A percentile compares a stretch with the other conserved stretches of the same genome.
These are phyloP conservation scores for Brassica incana DNA, from an alignment of 345 rosid genomes.

Conservation along the genomic window DNA sequence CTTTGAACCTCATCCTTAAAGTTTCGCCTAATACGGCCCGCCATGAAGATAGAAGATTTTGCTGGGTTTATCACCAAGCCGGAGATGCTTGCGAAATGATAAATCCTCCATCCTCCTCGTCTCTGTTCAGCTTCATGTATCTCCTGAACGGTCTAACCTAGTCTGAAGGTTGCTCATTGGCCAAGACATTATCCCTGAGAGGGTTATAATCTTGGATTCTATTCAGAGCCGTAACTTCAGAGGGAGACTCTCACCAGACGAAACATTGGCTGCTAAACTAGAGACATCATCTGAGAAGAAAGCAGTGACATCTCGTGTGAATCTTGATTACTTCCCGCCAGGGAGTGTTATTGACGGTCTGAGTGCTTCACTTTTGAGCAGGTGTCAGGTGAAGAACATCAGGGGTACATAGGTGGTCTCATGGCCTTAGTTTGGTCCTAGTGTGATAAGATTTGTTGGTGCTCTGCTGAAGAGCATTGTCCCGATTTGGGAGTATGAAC, in stretches of 20 bases:
- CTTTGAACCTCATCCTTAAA: too few relatives aligned
- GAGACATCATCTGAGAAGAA: conserved; percentile 72
- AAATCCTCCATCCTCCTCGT: conserved; percentile 46
- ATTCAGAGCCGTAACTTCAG: conserved; percentile 78
- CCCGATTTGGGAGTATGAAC: conserved; percentile 33
- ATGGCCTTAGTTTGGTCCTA: conserved; percentile 74
- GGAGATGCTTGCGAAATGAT: conserved; percentile 7
- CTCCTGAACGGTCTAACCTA: conserved; percentile 64
- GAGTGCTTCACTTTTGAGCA: conserved; percentile 77
- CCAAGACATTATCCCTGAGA: conserved; percentile 60
- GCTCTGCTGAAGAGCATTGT: conserved; percentile 52
- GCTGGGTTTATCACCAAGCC: too few relatives aligned
- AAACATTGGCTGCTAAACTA: conserved; percentile 68
- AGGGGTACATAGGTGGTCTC: conserved; percentile 68
- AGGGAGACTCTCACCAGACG: conserved; percentile 77
- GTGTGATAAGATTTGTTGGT: conserved; percentile 50
- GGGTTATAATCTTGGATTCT: conserved; percentile 69
- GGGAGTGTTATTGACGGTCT: conserved; percentile 87
- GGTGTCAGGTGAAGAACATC: conserved; percentile 69
- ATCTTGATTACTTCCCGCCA: conserved; percentile 78
- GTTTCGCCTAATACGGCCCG: too few relatives aligned
- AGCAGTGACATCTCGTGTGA: conserved; percentile 39
- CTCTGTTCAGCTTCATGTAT: conserved; percentile 62
- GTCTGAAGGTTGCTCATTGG: conserved; percentile 72
- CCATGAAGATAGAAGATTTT: too few relatives aligned